A percentile compares a stretch with the other conserved stretches of the same genome.
Evolutionary conservation across 768 basidiomycete species (phyloP).

Genomic region (Pulveroboletus sp.): DNA sequence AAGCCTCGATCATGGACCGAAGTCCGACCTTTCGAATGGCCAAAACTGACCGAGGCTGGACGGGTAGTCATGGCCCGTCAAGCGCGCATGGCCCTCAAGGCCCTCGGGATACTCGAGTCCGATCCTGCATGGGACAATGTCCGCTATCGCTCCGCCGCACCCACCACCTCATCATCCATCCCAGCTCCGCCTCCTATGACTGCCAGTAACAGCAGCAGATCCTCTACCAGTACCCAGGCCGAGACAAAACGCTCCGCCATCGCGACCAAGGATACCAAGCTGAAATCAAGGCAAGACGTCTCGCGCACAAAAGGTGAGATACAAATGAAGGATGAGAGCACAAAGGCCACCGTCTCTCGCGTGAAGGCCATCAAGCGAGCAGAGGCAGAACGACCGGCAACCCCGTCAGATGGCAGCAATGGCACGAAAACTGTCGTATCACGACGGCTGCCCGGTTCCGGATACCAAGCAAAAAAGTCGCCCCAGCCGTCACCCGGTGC

Average conservation of each 20-base stretch:
- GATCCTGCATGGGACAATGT: constrained; percentile 64
- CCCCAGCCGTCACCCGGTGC: constrained; percentile 18
- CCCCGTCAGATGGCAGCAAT: constrained; percentile 12
- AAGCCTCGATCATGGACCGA: constrained; percentile 59
- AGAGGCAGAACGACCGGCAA: constrained; percentile 20
- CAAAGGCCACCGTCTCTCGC: constrained; percentile 28
- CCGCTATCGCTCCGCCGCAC: constrained; percentile 26
- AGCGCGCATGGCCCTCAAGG: constrained; percentile 45
- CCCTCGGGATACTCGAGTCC: constrained; percentile 51
- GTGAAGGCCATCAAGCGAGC: constrained; percentile 28
- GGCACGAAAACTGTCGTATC: constrained; percentile 18
- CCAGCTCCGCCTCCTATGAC: constrained; percentile 16
- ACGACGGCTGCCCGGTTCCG: constrained; percentile 46
- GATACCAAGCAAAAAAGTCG: constrained; percentile 38
- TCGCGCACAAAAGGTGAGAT: constrained; percentile 34
- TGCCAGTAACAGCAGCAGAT: constrained; percentile 18
- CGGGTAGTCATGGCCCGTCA: constrained; percentile 46
- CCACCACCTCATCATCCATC: constrained; percentile 9
- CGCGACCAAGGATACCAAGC: constrained; percentile 42
- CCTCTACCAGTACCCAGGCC: constrained; percentile 22
- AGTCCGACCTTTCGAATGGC: constrained; percentile 65
- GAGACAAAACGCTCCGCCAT: constrained; percentile 43
- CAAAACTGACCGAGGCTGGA: constrained; percentile 43
- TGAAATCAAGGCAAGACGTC: constrained; percentile 30
- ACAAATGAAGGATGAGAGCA: constrained; percentile 35